Conservation (phyloP, 129 eudicot species). For the Heracleum sosnowskyi region DNA sequence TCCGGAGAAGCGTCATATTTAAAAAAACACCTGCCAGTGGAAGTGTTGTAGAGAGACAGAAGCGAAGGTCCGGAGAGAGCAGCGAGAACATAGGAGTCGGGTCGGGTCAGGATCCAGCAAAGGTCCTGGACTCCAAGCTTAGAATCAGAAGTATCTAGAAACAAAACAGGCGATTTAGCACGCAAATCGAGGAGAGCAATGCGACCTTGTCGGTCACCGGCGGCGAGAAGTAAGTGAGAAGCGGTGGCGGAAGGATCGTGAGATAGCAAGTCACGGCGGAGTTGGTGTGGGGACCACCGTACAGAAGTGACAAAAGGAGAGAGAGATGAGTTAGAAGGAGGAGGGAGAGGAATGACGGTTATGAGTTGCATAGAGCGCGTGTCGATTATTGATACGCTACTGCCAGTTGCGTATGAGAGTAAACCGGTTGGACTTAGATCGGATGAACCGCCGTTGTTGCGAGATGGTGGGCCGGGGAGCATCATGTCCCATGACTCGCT, state of each 20-base stretch:
- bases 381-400: constrained; percentile 39
- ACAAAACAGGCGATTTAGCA: constrained; percentile 22
- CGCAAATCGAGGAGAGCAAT: constrained; percentile 36
- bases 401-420: constrained; percentile 46
- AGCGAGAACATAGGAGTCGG: constrained; percentile 40
- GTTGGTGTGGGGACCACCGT: constrained; percentile 4
- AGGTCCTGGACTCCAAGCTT: constrained; percentile 48
- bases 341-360: constrained; percentile 40
- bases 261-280: constrained; percentile 10
- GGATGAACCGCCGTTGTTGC: constrained; percentile 67
- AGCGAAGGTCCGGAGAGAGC: constrained; percentile 38
- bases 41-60: constrained; percentile 29
- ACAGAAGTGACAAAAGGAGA: constrained; percentile 7
- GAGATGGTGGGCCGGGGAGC: constrained; percentile 89
- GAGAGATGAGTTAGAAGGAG: constrained; percentile 20
- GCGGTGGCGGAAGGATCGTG: constrained; percentile 9
- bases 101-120: constrained; percentile 39
- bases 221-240: constrained; percentile 36
- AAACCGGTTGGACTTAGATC: constrained; percentile 47
- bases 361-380: constrained; percentile 37
- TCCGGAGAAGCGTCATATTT: constrained; percentile 47
- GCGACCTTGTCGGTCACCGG: constrained; percentile 61
- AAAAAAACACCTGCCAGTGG: constrained; percentile 45
- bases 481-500: constrained; percentile 46
- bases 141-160: constrained; percentile 25